Percentiles rank a stretch among this genome's conserved stretches.
phyloP scores from a whole-genome alignment of 441 rosid genomes.

The Gossypium davidsonii region DNA sequence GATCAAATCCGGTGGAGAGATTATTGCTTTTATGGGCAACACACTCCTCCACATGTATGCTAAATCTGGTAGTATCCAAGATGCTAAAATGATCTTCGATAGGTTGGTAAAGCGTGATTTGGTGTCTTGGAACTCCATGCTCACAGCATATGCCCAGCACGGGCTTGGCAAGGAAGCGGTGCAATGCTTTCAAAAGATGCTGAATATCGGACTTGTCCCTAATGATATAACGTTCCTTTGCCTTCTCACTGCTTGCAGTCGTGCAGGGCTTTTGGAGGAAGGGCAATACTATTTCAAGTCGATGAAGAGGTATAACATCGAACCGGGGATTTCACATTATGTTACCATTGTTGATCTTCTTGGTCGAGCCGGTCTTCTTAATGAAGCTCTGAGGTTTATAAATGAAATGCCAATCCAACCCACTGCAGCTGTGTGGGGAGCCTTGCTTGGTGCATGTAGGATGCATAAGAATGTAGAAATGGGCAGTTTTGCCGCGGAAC shows the following conservation, averaged over 20 bases:
- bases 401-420: slow-evolving; percentile 37
- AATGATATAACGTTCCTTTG: slow-evolving; percentile 43
- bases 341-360: slow-evolving; percentile 45
- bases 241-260: slow-evolving; percentile 51
- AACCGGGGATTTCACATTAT: slow-evolving; percentile 35
- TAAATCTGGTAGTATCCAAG: slow-evolving; percentile 34
- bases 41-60: slow-evolving; percentile 41
- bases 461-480: slow-evolving; percentile 42
- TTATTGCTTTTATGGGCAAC: slow-evolving; percentile 31
- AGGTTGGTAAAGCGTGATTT: slow-evolving; percentile 27
- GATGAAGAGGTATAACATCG: slow-evolving; percentile 33
- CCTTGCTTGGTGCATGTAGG: slow-evolving; percentile 49
- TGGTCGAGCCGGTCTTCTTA: slow-evolving; percentile 47
- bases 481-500: slow-evolving; percentile 41
- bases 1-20: slow-evolving; percentile 35
- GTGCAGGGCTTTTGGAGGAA: slow-evolving; percentile 37
- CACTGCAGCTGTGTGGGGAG: slow-evolving; percentile 46
- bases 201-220: slow-evolving; percentile 31
- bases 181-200: slow-evolving; percentile 31
- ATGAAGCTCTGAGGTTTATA: slow-evolving; percentile 32
- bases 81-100: slow-evolving; percentile 31
- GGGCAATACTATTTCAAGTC: slow-evolving; percentile 30
- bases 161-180: slow-evolving; percentile 37
- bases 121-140: slow-evolving; percentile 41
- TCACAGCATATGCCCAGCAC: slow-evolving; percentile 39